These are phyloP conservation scores for Stemphylium vesicarium DNA, from an alignment of 2,329 filamentous ascomycete genomes.

Conservation along the genomic window DNA sequence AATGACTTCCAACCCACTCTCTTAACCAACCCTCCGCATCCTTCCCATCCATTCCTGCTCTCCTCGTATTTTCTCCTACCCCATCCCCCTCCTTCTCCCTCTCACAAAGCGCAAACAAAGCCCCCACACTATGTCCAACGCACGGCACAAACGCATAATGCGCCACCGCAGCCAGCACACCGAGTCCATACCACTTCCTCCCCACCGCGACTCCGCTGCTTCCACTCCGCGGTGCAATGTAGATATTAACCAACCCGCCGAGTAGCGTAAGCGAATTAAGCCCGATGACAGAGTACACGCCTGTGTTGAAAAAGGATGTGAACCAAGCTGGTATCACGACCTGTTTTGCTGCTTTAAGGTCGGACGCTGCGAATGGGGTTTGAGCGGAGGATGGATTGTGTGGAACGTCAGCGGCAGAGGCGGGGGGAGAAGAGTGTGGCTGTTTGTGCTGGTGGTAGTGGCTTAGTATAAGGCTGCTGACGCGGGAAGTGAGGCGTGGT, in stretches of 20 bases:
- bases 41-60: not conserved
- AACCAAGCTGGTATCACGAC: not conserved
- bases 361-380: no score
- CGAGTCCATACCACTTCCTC: not conserved
- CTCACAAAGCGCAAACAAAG: not conserved
- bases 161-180: not conserved
- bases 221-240: no score
- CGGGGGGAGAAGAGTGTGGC: no score
- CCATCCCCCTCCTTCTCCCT: not conserved
- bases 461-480: not conserved
- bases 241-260: not conserved
- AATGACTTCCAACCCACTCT: slow-evolving; percentile 31
- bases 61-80: not conserved
- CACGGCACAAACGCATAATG: not conserved
- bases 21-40: slow-evolving; percentile 7
- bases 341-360: not conserved
- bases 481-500: slow-evolving; percentile 5
- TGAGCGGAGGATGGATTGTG: not conserved
- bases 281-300: not conserved
- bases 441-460: no score
- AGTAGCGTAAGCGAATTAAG: not conserved
- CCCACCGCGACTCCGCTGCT: no score
- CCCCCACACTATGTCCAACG: not conserved
- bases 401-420: no score
- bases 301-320: not conserved